Percentiles rank a stretch among this genome's conserved stretches.
These are phyloP conservation scores for Cystobasidiaceae sp. DNA, from an alignment of 1,284 basidiomycete genomes.

Conservation along the genomic window DNA sequence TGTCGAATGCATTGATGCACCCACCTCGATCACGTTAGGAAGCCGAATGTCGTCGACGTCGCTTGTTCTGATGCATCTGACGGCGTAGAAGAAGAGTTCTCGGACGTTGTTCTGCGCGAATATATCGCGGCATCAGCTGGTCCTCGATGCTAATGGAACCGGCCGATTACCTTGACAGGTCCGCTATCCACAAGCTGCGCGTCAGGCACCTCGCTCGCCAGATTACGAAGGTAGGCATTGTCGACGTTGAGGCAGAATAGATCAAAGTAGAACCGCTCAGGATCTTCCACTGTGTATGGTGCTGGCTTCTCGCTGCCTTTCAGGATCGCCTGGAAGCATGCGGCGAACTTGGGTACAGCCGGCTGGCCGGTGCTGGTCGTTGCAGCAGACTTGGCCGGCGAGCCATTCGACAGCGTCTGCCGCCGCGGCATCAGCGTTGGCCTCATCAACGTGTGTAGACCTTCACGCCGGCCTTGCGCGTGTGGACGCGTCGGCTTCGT, in stretches of 20 bases:
- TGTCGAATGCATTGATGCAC: not conserved
- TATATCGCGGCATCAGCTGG: not conserved
- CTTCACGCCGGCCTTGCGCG: not conserved
- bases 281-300: constrained; percentile 19
- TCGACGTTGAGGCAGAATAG: constrained; percentile 38
- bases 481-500: no score
- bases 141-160: constrained; percentile 16
- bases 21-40: constrained; percentile 35
- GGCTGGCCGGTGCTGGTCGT: constrained; percentile 12
- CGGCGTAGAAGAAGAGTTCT: constrained; percentile 35
- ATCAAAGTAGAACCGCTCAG: constrained; percentile 34
- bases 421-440: constrained; percentile 16
- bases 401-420: constrained; percentile 14
- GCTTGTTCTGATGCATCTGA: constrained; percentile 34
- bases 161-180: constrained; percentile 14
- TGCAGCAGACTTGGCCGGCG: not conserved
- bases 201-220: constrained; percentile 2
- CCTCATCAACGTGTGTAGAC: not conserved
- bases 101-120: constrained; percentile 36
- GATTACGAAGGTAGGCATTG: not conserved
- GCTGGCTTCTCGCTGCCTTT: constrained; percentile 16
- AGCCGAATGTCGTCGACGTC: constrained; percentile 24
- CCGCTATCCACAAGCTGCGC: constrained; percentile 14
- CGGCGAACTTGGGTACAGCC: constrained; percentile 12
- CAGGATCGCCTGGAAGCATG: constrained; percentile 22